Evolutionary conservation across 2,329 filamentous ascomycete genomes (phyloP), one percentile per base, ranked within the genome.

Genomic region (Coleophoma cylindrospora): DNA sequence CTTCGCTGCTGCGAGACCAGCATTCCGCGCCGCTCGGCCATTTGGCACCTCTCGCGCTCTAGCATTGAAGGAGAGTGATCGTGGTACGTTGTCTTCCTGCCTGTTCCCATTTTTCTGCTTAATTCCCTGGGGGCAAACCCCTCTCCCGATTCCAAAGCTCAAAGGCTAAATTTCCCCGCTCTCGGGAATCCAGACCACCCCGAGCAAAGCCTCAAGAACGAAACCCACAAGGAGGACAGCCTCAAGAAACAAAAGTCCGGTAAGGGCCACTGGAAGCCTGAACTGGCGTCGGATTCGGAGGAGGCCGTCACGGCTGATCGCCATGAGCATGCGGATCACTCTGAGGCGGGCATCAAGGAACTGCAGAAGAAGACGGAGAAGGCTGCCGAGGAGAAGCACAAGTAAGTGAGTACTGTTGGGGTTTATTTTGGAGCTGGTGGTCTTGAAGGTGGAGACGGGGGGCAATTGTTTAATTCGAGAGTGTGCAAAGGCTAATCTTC

Each of bases 201-300:
- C 9, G 52, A 63, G 43, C 64, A 66, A 55, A 68, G 64, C 45
- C 61, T 70, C 40, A 57, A 68, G 13, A 69, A 75, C 60, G 77
- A 84, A 53, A 77, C 71, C 63, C 80, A 83, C 70, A 84, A 85
- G 70, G 67, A 77, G 49, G 80, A 84, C 61, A 74, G 74, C 21
- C 69, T 86, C 40, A 52, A 75, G 56, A 91, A 91, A 74, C 79
- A 89, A 53, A 81, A 85, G 66, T 69, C 77, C 37, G 88, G 87
- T 53, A 77, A 81, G 65, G 84, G 76, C 48, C 77, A 89, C 64
- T 94, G 89, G 89, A 86, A 87, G 70, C 76, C 85, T 19, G 83
- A 86, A 66, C 74, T 95, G 45, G 88, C 89, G 3, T 87, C 83
- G 45, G 82, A 89, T 68, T 88, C 85, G 68, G 89, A 95, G 74